phyloP scores from a whole-genome alignment of 768 basidiomycete genomes.

The Lactarius indigo region DNA sequence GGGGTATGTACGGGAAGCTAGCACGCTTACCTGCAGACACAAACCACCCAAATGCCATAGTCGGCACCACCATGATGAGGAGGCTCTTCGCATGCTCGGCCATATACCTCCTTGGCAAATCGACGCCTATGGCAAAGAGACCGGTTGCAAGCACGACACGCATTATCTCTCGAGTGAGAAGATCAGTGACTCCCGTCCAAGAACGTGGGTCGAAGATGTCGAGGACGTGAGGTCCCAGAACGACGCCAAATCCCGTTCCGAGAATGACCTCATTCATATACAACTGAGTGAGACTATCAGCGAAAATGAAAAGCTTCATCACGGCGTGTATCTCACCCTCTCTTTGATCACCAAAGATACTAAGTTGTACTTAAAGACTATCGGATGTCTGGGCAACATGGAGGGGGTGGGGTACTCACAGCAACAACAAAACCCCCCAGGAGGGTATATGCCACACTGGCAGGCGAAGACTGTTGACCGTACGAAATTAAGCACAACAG shows the following conservation, averaged over 20 bases:
- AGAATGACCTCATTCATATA: conserved; percentile 94
- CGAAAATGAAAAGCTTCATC: not conserved
- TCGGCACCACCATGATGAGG: conserved; percentile 68
- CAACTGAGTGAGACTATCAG: conserved; percentile 40
- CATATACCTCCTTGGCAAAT: conserved; percentile 86
- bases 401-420: conserved; percentile 32
- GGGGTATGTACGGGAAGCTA: too few relatives aligned
- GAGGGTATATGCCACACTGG: conserved; percentile 57
- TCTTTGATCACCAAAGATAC: conserved; percentile 81
- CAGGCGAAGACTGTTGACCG: conserved; percentile 44
- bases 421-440: conserved; percentile 55
- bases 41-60: conserved; percentile 85
- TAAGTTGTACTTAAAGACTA: conserved; percentile 69
- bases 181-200: conserved; percentile 55
- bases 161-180: conserved; percentile 83
- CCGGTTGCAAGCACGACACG: conserved; percentile 87
- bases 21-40: conserved; percentile 55
- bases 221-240: conserved; percentile 70
- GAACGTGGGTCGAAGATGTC: conserved; percentile 71
- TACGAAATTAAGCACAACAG: conserved; percentile 29
- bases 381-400: not conserved
- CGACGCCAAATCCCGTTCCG: conserved; percentile 65
- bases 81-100: conserved; percentile 70
- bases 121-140: conserved; percentile 93
- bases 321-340: conserved; percentile 41